These are phyloP conservation scores for Berkeleyomyces basicola DNA, from an alignment of 2,329 filamentous ascomycete species.

Conservation along the genomic window DNA sequence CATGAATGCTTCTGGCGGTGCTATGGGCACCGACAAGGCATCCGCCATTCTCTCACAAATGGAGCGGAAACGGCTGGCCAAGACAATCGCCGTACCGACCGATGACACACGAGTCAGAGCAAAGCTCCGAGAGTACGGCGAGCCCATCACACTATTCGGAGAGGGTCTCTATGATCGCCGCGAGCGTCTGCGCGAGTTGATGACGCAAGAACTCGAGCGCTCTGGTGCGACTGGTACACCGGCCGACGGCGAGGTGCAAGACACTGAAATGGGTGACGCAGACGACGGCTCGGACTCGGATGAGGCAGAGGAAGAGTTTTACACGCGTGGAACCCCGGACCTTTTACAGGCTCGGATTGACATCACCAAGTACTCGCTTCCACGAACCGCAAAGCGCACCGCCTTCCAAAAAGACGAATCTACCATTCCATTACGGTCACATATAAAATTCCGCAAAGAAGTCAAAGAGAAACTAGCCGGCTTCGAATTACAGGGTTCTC, in stretches of 20 bases:
- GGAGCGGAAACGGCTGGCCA: slow-evolving; percentile 75
- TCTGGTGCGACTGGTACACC: slow-evolving; percentile 24
- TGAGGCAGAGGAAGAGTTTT: slow-evolving; percentile 80
- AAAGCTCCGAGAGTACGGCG: slow-evolving; percentile 68
- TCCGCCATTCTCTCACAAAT: slow-evolving; percentile 78
- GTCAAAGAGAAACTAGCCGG: slow-evolving; percentile 67
- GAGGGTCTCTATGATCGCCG: slow-evolving; percentile 74
- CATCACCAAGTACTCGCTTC: slow-evolving; percentile 71
- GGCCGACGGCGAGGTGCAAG: slow-evolving; percentile 25
- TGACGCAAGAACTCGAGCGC: slow-evolving; percentile 53
- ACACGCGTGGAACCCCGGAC: slow-evolving; percentile 62
- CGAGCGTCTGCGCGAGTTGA: slow-evolving; percentile 67
- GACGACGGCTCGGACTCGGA: slow-evolving; percentile 39
- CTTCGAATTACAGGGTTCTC: slow-evolving; percentile 85
- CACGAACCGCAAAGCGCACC: slow-evolving; percentile 60
- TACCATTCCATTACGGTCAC: slow-evolving; percentile 68
- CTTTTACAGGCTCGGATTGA: slow-evolving; percentile 60
- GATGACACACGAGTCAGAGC: slow-evolving; percentile 76
- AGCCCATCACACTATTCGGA: slow-evolving; percentile 87
- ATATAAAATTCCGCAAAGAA: slow-evolving; percentile 80
- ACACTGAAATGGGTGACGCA: slow-evolving; percentile 28
- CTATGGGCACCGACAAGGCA: slow-evolving; percentile 62
- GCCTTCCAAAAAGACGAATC: slow-evolving; percentile 66
- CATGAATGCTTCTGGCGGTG: slow-evolving; percentile 46
- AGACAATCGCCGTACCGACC: slow-evolving; percentile 80